Percentiles rank a stretch among this genome's conserved stretches.
phyloP scores from a whole-genome alignment of 2,329 filamentous ascomycete species.

The Chrysoporthe cubensis region DNA sequence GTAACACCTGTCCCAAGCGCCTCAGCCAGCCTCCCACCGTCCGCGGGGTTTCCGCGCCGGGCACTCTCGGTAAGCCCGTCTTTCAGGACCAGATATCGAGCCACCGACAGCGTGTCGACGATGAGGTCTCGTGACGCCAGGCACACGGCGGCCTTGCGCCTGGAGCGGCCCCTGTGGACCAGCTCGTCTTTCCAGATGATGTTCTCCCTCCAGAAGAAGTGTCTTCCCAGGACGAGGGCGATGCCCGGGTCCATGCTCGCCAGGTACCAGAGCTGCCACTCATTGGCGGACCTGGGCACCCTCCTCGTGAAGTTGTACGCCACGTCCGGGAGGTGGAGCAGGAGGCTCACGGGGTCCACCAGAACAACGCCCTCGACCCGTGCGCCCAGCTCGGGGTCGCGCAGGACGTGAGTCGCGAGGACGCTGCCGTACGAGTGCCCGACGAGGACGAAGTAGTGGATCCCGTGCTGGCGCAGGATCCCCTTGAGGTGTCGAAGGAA shows the following conservation, averaged over 20 bases:
- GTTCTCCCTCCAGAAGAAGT: conserved; percentile 75
- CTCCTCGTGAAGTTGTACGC: conserved; percentile 72
- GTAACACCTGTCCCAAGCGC: conserved; percentile 37
- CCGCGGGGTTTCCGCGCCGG: conserved; percentile 7
- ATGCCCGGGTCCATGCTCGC: conserved; percentile 70
- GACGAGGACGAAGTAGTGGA: conserved; percentile 61
- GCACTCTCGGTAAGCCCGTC: conserved; percentile 35
- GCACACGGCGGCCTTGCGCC: conserved; percentile 56
- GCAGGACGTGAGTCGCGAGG: conserved; percentile 64
- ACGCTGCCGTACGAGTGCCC: conserved; percentile 69
- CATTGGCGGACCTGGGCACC: conserved; percentile 60
- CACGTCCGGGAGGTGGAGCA: conserved; percentile 71
- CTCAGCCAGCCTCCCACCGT: conserved; percentile 23
- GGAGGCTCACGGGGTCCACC: conserved; percentile 66
- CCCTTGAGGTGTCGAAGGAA: conserved; percentile 59
- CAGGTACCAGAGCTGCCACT: conserved; percentile 73
- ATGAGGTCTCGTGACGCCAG: conserved; percentile 67
- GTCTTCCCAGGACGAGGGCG: conserved; percentile 59
- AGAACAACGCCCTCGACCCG: conserved; percentile 54
- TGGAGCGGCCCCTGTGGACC: conserved; percentile 34
- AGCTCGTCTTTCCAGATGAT: conserved; percentile 73
- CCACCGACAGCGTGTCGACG: conserved; percentile 62
- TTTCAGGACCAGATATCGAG: conserved; percentile 55
- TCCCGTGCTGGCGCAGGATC: conserved; percentile 62
- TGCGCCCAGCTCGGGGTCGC: conserved; percentile 49